phyloP scores from a whole-genome alignment of 2,329 filamentous ascomycete genomes.

The Neofusicoccum ribis region DNA sequence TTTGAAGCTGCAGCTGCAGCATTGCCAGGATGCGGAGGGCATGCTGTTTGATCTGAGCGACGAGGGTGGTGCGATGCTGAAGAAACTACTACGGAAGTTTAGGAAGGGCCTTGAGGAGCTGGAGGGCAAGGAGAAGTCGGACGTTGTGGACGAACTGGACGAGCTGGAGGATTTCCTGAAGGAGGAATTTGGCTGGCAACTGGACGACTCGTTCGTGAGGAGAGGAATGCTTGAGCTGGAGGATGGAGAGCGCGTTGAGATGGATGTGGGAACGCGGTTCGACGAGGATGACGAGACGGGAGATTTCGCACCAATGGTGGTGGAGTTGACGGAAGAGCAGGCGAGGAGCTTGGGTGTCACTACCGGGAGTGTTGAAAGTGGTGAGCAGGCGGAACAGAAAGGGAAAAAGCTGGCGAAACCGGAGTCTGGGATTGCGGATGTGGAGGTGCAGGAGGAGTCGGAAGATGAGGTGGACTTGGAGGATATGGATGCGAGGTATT shows the following conservation, averaged over 20 bases:
- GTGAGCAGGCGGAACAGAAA: conserved; percentile 32
- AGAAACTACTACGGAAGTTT: conserved; percentile 54
- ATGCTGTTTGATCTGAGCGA: conserved; percentile 61
- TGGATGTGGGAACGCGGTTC: conserved; percentile 52
- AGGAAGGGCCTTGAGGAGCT: conserved; percentile 52
- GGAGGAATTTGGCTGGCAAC: conserved; percentile 59
- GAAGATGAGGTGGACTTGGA: conserved; percentile 41
- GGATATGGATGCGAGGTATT: conserved; percentile 42
- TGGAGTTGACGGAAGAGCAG: conserved; percentile 53
- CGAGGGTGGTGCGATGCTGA: conserved; percentile 55
- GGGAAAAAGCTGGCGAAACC: conserved; percentile 35
- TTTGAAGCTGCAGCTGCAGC: conserved; percentile 54
- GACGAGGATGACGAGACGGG: conserved; percentile 65
- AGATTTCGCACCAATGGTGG: conserved; percentile 63
- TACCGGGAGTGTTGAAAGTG: conserved; percentile 25
- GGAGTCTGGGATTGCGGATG: conserved; percentile 20
- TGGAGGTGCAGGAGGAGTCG: conserved; percentile 33
- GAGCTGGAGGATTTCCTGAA: conserved; percentile 57
- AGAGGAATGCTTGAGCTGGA: conserved; percentile 61
- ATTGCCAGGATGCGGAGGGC: conserved; percentile 60
- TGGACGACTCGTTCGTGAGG: conserved; percentile 55
- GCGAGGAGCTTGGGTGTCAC: conserved; percentile 36
- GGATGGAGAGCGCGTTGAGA: conserved; percentile 63
- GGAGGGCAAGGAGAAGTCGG: conserved; percentile 40
- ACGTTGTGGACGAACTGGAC: conserved; percentile 55